A percentile compares a stretch with the other conserved stretches of the same genome.
phyloP scores from a whole-genome alignment of 1,139 yeast species.

The Magnusiomyces clavatus region DNA sequence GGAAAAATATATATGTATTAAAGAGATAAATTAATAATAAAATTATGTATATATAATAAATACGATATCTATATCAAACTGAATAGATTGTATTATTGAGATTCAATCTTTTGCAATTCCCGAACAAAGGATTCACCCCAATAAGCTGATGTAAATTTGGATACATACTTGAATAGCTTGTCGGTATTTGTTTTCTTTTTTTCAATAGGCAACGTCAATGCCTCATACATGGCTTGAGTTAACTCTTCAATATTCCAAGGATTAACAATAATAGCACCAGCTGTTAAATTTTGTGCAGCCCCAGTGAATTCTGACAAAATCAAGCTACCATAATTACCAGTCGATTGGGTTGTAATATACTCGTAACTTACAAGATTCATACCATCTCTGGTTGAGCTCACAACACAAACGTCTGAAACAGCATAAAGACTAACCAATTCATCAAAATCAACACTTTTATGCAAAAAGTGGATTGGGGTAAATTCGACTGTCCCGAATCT shows the following conservation, averaged over 20 bases:
- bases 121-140: slow-evolving; percentile 98
- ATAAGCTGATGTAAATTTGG: slow-evolving; percentile 86
- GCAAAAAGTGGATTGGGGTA: slow-evolving; percentile 95
- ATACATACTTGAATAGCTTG: slow-evolving; percentile 76
- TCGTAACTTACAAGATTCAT: slow-evolving; percentile 96
- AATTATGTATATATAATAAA: not conserved
- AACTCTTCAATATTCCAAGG: slow-evolving; percentile 98
- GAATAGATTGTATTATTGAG: not conserved
- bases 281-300: slow-evolving; percentile 91
- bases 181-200: slow-evolving; percentile 70
- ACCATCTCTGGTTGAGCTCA: slow-evolving; percentile 93
- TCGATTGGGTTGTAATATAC: slow-evolving; percentile 91
- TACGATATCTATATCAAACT: not conserved
- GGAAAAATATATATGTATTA: no score
- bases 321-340: slow-evolving; percentile 67
- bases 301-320: slow-evolving; percentile 94
- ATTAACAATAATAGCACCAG: slow-evolving; percentile 82
- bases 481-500: slow-evolving; percentile 94
- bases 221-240: slow-evolving; percentile 77
- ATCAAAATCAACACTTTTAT: slow-evolving; percentile 81
- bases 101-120: slow-evolving; percentile 43
- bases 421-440: slow-evolving; percentile 85
- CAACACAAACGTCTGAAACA: slow-evolving; percentile 83
- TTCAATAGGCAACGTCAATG: slow-evolving; percentile 77
- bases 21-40: not conserved